Base-by-base conservation (phyloP, 1,284 basidiomycete genomes). In the Austropuccinia psidii region DNA sequence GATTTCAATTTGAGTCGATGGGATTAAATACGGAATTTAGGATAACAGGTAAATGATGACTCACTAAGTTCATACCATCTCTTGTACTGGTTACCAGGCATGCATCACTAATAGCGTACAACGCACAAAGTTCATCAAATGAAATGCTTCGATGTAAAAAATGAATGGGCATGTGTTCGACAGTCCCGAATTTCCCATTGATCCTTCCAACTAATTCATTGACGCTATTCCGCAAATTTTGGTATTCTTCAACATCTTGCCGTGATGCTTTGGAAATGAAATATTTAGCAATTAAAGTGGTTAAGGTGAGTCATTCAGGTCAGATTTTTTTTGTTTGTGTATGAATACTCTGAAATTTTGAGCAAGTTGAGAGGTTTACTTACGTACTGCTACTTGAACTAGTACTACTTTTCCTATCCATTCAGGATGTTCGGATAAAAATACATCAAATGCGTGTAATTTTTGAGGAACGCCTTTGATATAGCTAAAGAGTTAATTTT, bases 381-480 rank as follows among this genome's bases (percentile, higher is more conserved):
- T 62, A 72, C 69, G 96, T 13, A 98, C 95, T 7, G 96, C 95
- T 1, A 98, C 87, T 82, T 98, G 95, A 5, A 93, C 93, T 47
- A 98, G 84, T 4, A 98, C 94, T 74, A 98, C 90, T 85, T 97
- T 98, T 77, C 96, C 96, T 76, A 98, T 93, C 94, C 94, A 98
- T 81, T 98, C 95, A 0, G 96, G 96, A 81, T 98, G 94, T 77
- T 98, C 93, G 21, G 90, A 88, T 49, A 98, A 85, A 86, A 98
- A 98, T 49, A 95, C 87, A 81, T 98, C 96, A 73, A 98, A 85
- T 0, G 92, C 95, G 80, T 98, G 93, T 69, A 98, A 83, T 82
- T 98, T 98, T 81, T 98, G 95, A 1, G 95, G 95, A 33, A 98
- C 93, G 79, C 95, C 95, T 85, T 98, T 98, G 88, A 98, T 98